phyloP scores from a whole-genome alignment of 78 protist species.

The Blattamonas nauphoetae region DNA sequence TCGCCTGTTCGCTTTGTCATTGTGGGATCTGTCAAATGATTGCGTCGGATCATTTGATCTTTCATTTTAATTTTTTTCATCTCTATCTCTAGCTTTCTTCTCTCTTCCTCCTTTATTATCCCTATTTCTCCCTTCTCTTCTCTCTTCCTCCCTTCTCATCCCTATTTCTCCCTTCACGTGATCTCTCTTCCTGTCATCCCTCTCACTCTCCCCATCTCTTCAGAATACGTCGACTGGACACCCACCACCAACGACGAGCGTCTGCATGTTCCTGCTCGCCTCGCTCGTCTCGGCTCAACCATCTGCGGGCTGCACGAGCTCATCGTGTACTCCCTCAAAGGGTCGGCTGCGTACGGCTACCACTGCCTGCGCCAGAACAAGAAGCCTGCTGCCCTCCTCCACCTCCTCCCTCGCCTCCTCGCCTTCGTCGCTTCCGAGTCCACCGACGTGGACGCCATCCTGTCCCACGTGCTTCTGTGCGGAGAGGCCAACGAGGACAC shows the following conservation, averaged over 20 bases:
- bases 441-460: not conserved
- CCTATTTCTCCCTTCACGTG: not conserved
- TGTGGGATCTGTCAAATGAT: not conserved
- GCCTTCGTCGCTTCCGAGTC: constrained; percentile 10
- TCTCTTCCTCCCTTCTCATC: no score
- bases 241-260: not conserved
- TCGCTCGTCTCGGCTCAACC: not conserved
- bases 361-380: constrained; percentile 22
- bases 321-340: constrained; percentile 57
- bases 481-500: constrained; percentile 43
- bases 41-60: not conserved
- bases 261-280: no score
- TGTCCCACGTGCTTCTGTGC: not conserved
- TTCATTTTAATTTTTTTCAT: no score
- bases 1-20: no score
- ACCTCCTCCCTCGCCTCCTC: no score
- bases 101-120: no score
- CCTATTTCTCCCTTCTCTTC: no score
- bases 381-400: constrained; percentile 11
- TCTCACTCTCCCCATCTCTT: not conserved
- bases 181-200: not conserved
- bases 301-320: constrained; percentile 32
- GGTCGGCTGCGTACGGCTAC: constrained; percentile 51
- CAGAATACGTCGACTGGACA: not conserved
- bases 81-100: no score